Evolutionary conservation across 2,329 filamentous ascomycete species (phyloP), one percentile per base, ranked within the genome.

Genomic region (Gaeumannomyces sp.): DNA sequence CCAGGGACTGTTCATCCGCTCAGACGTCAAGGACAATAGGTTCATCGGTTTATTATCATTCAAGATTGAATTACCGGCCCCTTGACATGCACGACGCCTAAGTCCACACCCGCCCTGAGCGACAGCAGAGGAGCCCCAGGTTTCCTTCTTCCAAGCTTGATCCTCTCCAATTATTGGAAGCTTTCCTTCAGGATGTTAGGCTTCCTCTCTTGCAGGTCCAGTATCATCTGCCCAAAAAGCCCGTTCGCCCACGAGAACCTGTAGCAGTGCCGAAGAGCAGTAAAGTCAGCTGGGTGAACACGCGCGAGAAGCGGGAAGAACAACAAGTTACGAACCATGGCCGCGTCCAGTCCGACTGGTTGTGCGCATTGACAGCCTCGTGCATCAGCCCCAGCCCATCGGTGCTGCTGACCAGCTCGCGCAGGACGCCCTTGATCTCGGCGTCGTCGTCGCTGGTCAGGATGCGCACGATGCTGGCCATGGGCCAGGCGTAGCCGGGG

Each of bases 221-320:
- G 76, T 33, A 96, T 85, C 66, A 91, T 90, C 77, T 94, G 89
- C n/a, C 91, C 90, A 74, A 93, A 94, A 27, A 96, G 85, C 0
- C 89, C 91, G 72, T 95, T 95, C n/a, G 91, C 91, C 92, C 92
- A 95, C 1, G 91, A 89, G 72, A 96, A 95, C 90, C 90, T 92
- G 81, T 25, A 10, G 3, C n/a, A 50, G 5, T n/a, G 64, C 65
- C 38, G 67, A 45, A 2, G 29, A 27, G 31, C 45, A 6, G 7
- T 16, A 28, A 14, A 57, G 68, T 63, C 25, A 64, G 35, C 53
- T 7, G 64, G 8, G 10, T 16, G 28, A 60, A 19, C 22, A 27
- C 3, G 59, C 27, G 3, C 33, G 45, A 28, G 45, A 53, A 57
- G 59, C 28, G n/a, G 2, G 1, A 25, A 8, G 4, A 29, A 19